Percentiles rank a stretch among this genome's conserved stretches.
phyloP scores from a whole-genome alignment of 495 filamentous ascomycete genomes.

The Neurospora discreta region DNA sequence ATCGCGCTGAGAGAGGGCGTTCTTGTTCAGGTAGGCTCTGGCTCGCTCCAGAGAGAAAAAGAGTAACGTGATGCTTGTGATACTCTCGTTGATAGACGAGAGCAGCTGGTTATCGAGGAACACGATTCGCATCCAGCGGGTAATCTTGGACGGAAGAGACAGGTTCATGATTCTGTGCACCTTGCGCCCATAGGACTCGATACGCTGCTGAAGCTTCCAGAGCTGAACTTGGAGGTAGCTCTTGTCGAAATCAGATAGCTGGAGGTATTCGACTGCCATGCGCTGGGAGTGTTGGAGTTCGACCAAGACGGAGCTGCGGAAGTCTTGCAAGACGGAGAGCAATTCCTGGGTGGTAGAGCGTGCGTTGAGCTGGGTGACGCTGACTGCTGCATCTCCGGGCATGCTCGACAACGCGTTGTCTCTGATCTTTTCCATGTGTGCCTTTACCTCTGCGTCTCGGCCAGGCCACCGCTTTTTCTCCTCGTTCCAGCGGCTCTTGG shows the following conservation, averaged over 20 bases:
- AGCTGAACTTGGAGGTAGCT: neutral
- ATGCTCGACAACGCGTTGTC: conserved; percentile 5
- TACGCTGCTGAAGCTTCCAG: neutral
- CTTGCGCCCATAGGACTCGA: neutral
- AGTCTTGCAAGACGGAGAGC: neutral
- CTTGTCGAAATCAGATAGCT: neutral
- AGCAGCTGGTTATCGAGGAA: neutral
- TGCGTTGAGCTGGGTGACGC: neutral
- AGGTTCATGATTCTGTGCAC: neutral
- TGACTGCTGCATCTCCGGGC: neutral
- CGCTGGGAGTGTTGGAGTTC: neutral
- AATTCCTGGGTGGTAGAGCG: neutral
- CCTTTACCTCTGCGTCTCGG: neutral
- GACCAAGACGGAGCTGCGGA: neutral
- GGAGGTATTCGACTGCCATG: neutral
- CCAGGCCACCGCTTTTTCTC: neutral
- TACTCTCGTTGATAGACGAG: neutral
- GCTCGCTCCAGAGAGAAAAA: neutral
- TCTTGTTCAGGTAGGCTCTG: neutral
- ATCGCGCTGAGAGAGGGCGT: neutral
- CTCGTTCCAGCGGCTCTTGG: neutral
- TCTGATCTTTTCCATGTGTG: neutral
- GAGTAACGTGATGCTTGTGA: neutral
- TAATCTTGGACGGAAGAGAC: neutral
- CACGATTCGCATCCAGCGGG: neutral